These are phyloP conservation scores for Ceratocystis papillata DNA, from an alignment of 2,329 filamentous ascomycete genomes.

Conservation along the genomic window DNA sequence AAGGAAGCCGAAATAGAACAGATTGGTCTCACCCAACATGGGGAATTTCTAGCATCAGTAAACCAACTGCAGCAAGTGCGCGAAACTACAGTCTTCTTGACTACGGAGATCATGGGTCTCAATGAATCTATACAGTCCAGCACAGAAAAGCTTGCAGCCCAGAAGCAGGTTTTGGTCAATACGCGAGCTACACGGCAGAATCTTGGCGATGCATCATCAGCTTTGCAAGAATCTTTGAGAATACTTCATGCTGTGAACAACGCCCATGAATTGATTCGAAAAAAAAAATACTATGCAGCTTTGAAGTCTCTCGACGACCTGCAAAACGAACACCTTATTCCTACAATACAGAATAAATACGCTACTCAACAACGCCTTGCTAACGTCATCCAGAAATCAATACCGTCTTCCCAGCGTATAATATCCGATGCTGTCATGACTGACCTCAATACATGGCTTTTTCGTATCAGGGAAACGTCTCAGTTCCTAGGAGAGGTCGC, in stretches of 20 bases:
- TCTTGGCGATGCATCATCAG: conserved; percentile 82
- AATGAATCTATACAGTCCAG: conserved; percentile 93
- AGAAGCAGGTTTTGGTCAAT: conserved; percentile 89
- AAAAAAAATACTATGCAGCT: conserved; percentile 92
- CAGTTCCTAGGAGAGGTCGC: conserved; percentile 93
- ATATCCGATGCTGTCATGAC: conserved; percentile 96
- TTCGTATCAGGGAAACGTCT: conserved; percentile 85
- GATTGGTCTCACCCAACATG: conserved; percentile 90
- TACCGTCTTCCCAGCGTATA: conserved; percentile 80
- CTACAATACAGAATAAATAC: conserved; percentile 64
- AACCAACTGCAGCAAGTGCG: conserved; percentile 87
- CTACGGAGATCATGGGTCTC: conserved; percentile 78
- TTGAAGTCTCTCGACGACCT: conserved; percentile 89
- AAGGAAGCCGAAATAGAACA: conserved; percentile 85
- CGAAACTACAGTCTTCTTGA: conserved; percentile 79
- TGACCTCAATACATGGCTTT: conserved; percentile 94
- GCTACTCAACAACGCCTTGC: conserved; percentile 92
- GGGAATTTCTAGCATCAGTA: conserved; percentile 89
- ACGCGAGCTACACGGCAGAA: conserved; percentile 88
- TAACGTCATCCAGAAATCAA: conserved; percentile 89
- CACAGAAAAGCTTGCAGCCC: conserved; percentile 84
- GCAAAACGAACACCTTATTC: conserved; percentile 81
- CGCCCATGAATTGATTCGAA: conserved; percentile 79
- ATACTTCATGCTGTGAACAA: conserved; percentile 88
- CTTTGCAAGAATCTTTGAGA: conserved; percentile 80